phyloP scores from a whole-genome alignment of 2,329 filamentous ascomycete species.

The Orbilia ellipsospora region DNA sequence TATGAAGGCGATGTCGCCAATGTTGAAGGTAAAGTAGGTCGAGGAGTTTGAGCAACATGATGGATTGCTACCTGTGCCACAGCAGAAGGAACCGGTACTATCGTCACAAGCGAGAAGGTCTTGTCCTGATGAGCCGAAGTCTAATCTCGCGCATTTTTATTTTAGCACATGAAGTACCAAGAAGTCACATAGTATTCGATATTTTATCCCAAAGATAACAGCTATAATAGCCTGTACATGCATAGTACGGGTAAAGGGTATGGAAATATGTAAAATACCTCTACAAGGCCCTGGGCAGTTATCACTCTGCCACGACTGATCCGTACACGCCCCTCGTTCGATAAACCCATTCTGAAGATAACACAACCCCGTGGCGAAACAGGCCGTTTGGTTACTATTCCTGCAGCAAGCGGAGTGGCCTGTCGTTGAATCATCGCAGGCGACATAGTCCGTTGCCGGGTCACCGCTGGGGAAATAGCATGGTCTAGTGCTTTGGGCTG shows the following conservation, averaged over 20 bases:
- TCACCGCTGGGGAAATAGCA: conserved; percentile 36
- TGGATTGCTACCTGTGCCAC: conserved; percentile 36
- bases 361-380: conserved; percentile 40
- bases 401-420: conserved; percentile 45
- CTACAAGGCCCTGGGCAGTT: conserved; percentile 39
- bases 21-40: conserved; percentile 36
- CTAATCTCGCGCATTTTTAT: neutral
- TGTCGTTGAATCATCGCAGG: conserved; percentile 31
- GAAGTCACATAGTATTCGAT: too few species aligned
- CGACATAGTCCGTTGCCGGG: conserved; percentile 28
- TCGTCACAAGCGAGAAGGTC: conserved; percentile 47
- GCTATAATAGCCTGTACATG: too few species aligned
- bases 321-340: conserved; percentile 43
- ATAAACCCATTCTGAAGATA: conserved; percentile 37
- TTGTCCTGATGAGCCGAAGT: conserved; percentile 34
- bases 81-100: conserved; percentile 33
- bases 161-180: neutral
- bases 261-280: conserved; percentile 4
- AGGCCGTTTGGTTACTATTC: conserved; percentile 46
- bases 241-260: neutral
- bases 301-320: conserved; percentile 52
- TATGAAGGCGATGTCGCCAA: conserved; percentile 50
- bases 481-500: conserved; percentile 31
- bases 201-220: too few species aligned
- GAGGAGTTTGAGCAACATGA: conserved; percentile 32